Evolutionary conservation across 345 rosid genomes (phyloP).

Genomic region (Bruguiera parviflora): DNA sequence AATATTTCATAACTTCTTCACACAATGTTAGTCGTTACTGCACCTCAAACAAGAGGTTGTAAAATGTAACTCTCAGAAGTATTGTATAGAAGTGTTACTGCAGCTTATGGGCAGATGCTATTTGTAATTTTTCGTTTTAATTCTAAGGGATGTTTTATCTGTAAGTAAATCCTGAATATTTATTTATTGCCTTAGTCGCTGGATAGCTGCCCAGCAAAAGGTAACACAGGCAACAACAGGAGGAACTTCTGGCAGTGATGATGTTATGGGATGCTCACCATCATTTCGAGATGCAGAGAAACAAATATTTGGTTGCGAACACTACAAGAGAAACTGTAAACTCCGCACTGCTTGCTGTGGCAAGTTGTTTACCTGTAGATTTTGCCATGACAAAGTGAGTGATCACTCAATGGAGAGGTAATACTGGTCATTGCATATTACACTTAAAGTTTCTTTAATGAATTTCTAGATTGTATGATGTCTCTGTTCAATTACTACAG

Average conservation of each 20-base stretch:
- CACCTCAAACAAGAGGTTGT: too few species aligned
- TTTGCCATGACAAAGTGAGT: constrained; percentile 71
- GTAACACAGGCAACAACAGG: constrained; percentile 30
- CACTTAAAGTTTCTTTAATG: constrained; percentile 7
- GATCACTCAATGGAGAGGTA: constrained; percentile 73
- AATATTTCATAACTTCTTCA: too few species aligned
- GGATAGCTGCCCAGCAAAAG: constrained; percentile 75
- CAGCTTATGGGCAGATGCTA: too few species aligned
- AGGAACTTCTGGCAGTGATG: constrained; percentile 43
- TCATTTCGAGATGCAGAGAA: constrained; percentile 51
- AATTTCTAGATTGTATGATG: constrained; percentile 16
- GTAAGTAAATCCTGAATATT: not conserved
- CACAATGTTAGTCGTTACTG: too few species aligned
- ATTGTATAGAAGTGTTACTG: too few species aligned
- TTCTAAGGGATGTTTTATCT: too few species aligned
- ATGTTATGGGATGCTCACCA: constrained; percentile 35
- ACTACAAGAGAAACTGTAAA: constrained; percentile 69
- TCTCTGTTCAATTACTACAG: constrained; percentile 32
- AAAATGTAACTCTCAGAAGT: too few species aligned
- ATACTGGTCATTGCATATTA: constrained; percentile 1
- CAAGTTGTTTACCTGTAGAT: constrained; percentile 58
- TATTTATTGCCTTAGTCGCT: constrained; percentile 42
- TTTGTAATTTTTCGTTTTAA: too few species aligned
- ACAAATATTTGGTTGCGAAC: constrained; percentile 57
- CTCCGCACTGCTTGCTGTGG: constrained; percentile 69